phyloP scores from a whole-genome alignment of 1,284 basidiomycete genomes.

The Apiotrichum mycotoxinovorans region DNA sequence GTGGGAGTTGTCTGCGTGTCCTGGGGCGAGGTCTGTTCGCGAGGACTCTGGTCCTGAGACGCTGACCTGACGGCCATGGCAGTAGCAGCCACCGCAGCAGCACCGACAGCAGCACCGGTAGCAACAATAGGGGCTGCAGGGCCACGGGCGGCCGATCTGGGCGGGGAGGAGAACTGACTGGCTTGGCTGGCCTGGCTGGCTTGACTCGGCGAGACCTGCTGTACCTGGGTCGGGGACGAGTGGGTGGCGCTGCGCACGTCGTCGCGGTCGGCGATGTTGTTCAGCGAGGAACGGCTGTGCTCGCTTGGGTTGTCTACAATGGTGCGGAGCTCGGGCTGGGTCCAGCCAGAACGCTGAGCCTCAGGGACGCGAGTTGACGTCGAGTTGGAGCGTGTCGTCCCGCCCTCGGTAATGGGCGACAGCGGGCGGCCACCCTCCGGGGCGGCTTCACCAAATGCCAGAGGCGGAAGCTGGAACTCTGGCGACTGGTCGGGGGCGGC shows the following conservation, averaged over 20 bases:
- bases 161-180: not conserved
- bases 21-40: too few species aligned
- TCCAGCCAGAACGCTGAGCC: not conserved
- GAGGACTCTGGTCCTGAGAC: not conserved
- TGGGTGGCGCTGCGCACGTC: not conserved
- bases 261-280: not conserved
- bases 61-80: not conserved
- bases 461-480: conserved; percentile 40
- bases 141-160: not conserved
- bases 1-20: too few species aligned
- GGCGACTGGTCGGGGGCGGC: not conserved
- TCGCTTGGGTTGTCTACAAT: not conserved
- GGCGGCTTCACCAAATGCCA: conserved; percentile 26
- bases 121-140: not conserved
- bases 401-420: conserved; percentile 56
- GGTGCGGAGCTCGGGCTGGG: not conserved
- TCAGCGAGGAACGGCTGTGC: not conserved
- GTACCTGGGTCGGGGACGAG: not conserved
- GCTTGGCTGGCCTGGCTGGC: not conserved
- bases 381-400: conserved; percentile 35
- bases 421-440: conserved; percentile 36
- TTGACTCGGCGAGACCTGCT: not conserved
- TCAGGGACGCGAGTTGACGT: conserved; percentile 6
- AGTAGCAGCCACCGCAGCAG: not conserved
- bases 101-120: not conserved